Percentiles rank a stretch among this genome's conserved stretches.
These are phyloP conservation scores for Yamadazyma buinensis DNA, from an alignment of 1,139 yeast species.

Conservation along the genomic window DNA sequence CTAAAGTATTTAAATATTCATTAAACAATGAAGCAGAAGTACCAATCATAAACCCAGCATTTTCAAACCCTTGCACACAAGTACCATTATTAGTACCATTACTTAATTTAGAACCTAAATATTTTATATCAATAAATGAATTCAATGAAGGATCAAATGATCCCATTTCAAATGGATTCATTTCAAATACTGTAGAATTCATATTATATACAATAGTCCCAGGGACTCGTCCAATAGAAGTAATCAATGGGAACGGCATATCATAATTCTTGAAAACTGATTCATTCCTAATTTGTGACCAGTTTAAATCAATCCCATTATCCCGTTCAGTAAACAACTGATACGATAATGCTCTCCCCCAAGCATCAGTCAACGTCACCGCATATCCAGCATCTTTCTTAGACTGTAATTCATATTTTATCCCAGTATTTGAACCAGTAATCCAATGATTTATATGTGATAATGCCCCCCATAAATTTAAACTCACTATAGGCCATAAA, in stretches of 20 bases:
- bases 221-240: constrained; percentile 36
- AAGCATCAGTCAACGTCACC: constrained; percentile 30
- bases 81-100: constrained; percentile 23
- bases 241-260: constrained; percentile 40
- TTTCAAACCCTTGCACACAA: constrained; percentile 70
- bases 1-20: constrained; percentile 58
- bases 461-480: constrained; percentile 22
- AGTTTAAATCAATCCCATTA: constrained; percentile 23
- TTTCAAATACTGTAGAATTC: constrained; percentile 38
- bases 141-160: constrained; percentile 39
- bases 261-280: constrained; percentile 28
- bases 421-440: constrained; percentile 18
- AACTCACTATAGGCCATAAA: constrained; percentile 20
- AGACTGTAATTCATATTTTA: constrained; percentile 23
- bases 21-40: constrained; percentile 79
- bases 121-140: constrained; percentile 33
- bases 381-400: constrained; percentile 33
- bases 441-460: constrained; percentile 31
- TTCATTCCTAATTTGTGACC: constrained; percentile 31
- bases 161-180: constrained; percentile 43
- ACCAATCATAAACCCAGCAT: constrained; percentile 73
- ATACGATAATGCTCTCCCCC: constrained; percentile 39
- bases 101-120: constrained; percentile 30
- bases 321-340: constrained; percentile 30
- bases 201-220: constrained; percentile 26